These are phyloP conservation scores for Ceratocystis huliohia DNA, from an alignment of 2,329 filamentous ascomycete genomes.

Conservation along the genomic window DNA sequence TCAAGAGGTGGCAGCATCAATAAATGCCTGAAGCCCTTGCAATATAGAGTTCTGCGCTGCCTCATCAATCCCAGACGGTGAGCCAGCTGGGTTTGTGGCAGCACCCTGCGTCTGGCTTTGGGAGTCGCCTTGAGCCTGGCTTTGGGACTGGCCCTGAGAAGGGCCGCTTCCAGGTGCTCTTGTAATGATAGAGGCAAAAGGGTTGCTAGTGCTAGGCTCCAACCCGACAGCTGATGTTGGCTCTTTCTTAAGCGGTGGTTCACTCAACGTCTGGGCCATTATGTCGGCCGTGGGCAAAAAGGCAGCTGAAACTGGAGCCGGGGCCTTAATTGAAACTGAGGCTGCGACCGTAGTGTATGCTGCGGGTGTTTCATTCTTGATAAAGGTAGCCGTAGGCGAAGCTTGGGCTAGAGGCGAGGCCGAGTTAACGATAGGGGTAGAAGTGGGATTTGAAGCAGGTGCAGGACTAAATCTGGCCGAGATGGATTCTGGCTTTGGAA, in stretches of 20 bases:
- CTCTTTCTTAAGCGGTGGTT: neutral
- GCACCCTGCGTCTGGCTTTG: neutral
- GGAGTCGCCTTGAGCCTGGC: neutral
- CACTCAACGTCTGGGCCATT: neutral
- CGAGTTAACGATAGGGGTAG: neutral
- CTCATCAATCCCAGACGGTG: constrained; percentile 4
- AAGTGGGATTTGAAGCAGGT: neutral
- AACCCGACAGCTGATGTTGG: neutral
- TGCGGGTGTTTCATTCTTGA: neutral
- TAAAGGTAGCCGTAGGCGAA: neutral
- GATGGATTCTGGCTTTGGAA: neutral
- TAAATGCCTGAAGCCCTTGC: constrained; percentile 19
- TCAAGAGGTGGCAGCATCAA: constrained; percentile 19
- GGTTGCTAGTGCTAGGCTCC: neutral
- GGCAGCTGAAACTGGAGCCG: constrained; percentile 14
- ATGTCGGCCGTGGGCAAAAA: constrained; percentile 3
- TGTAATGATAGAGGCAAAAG: constrained; percentile 10
- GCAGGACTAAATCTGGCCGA: neutral
- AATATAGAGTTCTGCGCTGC: constrained; percentile 12
- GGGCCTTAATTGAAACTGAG: constrained; percentile 15
- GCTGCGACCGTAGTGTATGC: constrained; percentile 15
- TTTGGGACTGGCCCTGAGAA: neutral
- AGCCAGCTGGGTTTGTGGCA: neutral
- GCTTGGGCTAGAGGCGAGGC: neutral
- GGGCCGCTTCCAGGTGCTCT: neutral